Conservation (phyloP, 2,329 filamentous ascomycete species). For the Diaporthe velutina region DNA sequence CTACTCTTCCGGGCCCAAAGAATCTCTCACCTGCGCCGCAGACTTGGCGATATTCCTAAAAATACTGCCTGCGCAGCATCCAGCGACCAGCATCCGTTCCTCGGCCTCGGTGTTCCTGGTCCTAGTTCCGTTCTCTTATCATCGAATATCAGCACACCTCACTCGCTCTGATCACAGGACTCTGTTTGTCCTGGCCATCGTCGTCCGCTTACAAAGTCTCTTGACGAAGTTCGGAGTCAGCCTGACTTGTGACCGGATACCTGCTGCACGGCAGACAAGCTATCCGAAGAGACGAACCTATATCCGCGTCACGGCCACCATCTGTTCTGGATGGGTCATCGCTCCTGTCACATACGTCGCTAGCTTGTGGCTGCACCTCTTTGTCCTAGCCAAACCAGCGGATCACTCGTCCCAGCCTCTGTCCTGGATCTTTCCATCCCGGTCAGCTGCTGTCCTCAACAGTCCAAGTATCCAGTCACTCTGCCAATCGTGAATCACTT, state of each 20-base stretch:
- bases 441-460: background rate
- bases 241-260: conserved; percentile 31
- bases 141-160: background rate
- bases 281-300: background rate
- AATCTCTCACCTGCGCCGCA: conserved; percentile 2
- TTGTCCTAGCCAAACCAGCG: background rate
- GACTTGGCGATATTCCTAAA: conserved; percentile 21
- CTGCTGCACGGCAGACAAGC: conserved; percentile 4
- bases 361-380: background rate
- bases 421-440: background rate
- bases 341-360: background rate
- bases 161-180: conserved; percentile 2
- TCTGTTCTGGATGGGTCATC: background rate
- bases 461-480: background rate
- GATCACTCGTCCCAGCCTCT: background rate
- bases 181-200: conserved; percentile 5
- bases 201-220: background rate
- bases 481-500: background rate
- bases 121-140: background rate
- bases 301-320: background rate
- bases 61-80: conserved; percentile 14
- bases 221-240: conserved; percentile 15
- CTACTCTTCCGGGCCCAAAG: conserved; percentile 3
- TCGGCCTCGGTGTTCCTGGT: background rate
- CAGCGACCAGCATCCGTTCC: background rate